phyloP scores from a whole-genome alignment of 306 rosid genomes.

The Spatholobus suberectus region DNA sequence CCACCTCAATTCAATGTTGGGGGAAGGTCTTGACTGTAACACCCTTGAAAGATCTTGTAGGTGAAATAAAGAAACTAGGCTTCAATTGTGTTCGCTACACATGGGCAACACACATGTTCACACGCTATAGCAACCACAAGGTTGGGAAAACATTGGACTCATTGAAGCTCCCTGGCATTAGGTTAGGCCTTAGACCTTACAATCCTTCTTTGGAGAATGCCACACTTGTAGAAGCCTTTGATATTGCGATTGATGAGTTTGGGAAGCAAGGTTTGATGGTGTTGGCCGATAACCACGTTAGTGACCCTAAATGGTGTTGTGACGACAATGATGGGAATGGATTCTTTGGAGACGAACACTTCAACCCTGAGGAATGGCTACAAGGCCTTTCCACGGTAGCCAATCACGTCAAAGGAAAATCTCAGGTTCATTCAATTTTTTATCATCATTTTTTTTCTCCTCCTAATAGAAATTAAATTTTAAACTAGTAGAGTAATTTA shows the following conservation, averaged over 20 bases:
- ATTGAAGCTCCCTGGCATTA: not conserved
- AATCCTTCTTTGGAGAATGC: slow-evolving; percentile 33
- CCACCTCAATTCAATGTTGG: slow-evolving; percentile 49
- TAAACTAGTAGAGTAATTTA: not conserved
- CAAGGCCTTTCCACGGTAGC: slow-evolving; percentile 45
- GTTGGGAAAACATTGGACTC: slow-evolving; percentile 30
- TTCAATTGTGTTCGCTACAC: slow-evolving; percentile 54
- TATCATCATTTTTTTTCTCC: not conserved
- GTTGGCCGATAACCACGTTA: slow-evolving; percentile 46
- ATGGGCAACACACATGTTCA: slow-evolving; percentile 51
- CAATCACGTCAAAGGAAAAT: too few species aligned
- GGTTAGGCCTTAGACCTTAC: not conserved
- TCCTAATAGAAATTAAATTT: not conserved
- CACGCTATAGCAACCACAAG: not conserved
- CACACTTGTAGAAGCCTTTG: slow-evolving; percentile 28
- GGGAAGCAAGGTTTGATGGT: slow-evolving; percentile 48
- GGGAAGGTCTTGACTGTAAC: slow-evolving; percentile 41
- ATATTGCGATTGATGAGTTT: slow-evolving; percentile 40
- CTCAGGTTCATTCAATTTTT: slow-evolving; percentile 23
- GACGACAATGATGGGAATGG: slow-evolving; percentile 38
- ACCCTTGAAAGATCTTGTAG: slow-evolving; percentile 19
- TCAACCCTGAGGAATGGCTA: slow-evolving; percentile 42
- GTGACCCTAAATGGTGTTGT: slow-evolving; percentile 53
- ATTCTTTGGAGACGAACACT: slow-evolving; percentile 46
- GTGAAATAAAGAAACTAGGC: not conserved